Percentiles rank a stretch among this genome's conserved stretches.
phyloP scores from a whole-genome alignment of 176 grass and related monocot species.

The Bromus sterilis region DNA sequence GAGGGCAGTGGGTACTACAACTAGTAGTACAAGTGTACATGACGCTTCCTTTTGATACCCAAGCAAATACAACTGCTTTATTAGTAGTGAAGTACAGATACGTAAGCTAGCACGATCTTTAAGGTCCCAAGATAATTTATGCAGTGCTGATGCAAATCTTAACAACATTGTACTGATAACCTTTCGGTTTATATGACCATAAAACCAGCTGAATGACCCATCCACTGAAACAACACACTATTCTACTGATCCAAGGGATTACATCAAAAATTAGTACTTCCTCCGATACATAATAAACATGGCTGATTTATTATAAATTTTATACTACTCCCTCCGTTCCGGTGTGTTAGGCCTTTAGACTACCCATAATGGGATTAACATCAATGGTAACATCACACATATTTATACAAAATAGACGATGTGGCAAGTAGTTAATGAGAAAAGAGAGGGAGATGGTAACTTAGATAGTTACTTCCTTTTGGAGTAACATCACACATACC shows the following conservation, averaged over 20 bases:
- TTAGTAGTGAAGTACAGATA: not conserved
- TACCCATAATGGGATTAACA: too few relatives aligned
- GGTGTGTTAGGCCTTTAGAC: too few relatives aligned
- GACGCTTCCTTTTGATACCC: not conserved
- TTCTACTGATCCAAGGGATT: not conserved
- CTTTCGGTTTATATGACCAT: not conserved
- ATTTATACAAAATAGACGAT: too few relatives aligned
- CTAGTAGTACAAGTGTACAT: too few relatives aligned
- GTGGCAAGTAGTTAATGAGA: too few relatives aligned
- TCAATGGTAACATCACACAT: too few relatives aligned
- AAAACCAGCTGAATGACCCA: not conserved
- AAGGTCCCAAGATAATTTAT: not conserved
- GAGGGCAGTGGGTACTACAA: not conserved
- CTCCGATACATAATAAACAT: too few relatives aligned
- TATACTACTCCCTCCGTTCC: too few relatives aligned
- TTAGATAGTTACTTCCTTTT: too few relatives aligned
- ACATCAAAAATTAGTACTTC: not conserved
- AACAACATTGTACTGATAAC: not conserved
- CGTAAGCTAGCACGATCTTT: not conserved
- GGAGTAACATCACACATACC: too few relatives aligned
- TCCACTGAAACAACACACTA: not conserved
- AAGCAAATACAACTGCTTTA: not conserved
- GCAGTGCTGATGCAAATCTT: not conserved
- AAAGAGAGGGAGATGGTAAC: too few relatives aligned
- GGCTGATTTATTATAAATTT: too few relatives aligned